Percentiles rank a stretch among this genome's conserved stretches.
These are phyloP conservation scores for Starmerella apicola DNA, from an alignment of 805 yeast genomes.

Conservation along the genomic window DNA sequence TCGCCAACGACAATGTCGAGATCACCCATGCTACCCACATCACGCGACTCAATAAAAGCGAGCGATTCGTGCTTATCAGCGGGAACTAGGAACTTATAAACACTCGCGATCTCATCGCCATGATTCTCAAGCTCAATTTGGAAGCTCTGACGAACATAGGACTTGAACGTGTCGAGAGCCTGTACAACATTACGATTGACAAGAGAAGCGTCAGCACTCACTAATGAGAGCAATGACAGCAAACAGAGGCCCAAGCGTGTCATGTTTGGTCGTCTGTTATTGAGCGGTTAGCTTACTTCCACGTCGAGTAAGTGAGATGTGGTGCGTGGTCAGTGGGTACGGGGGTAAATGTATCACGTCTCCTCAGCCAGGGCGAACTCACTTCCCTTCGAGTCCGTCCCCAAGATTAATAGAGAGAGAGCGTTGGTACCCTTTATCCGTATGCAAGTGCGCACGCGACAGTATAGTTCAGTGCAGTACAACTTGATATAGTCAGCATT, in stretches of 20 bases:
- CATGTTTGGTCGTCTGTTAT: background rate
- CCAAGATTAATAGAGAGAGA: too few species aligned
- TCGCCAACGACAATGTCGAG: constrained; percentile 14
- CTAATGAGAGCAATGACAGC: background rate
- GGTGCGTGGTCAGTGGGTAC: too few species aligned
- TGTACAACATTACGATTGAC: constrained; percentile 45
- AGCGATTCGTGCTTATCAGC: constrained; percentile 32
- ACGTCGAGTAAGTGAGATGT: too few species aligned
- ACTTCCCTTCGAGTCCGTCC: too few species aligned
- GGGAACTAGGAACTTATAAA: constrained; percentile 52
- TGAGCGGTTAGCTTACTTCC: background rate
- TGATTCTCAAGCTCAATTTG: constrained; percentile 48
- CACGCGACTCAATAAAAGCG: constrained; percentile 35
- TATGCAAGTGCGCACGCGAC: too few species aligned
- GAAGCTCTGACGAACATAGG: constrained; percentile 53
- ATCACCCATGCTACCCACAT: constrained; percentile 22
- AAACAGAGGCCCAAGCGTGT: background rate
- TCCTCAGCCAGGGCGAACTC: too few species aligned
- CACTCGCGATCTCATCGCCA: constrained; percentile 39
- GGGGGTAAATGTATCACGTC: too few species aligned
- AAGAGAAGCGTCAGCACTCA: background rate
- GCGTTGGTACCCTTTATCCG: too few species aligned
- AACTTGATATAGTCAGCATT: too few species aligned
- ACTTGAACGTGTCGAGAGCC: constrained; percentile 48
- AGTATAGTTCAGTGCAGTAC: too few species aligned